Percentiles rank a stretch among this genome's conserved stretches.
Conservation (phyloP, 2,329 filamentous ascomycete genomes). For the Aureobasidium lini region DNA sequence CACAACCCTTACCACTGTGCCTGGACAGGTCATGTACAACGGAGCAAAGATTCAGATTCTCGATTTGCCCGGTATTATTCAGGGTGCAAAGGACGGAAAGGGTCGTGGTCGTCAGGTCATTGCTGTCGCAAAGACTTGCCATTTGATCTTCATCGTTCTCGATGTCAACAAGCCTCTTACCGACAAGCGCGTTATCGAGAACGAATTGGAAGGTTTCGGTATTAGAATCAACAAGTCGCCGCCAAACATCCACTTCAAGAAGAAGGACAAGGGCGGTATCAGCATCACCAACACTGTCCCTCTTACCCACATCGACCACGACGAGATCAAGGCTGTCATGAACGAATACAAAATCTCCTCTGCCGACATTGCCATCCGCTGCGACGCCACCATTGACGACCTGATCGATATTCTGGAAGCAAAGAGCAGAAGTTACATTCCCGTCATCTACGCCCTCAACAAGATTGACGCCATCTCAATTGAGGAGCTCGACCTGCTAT, state of each 20-base stretch:
- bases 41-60: conserved; percentile 95
- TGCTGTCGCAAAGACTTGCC: conserved; percentile 96
- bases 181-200: conserved; percentile 92
- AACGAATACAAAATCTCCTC: conserved; percentile 93
- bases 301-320: conserved; percentile 83
- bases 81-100: conserved; percentile 92
- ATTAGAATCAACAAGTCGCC: conserved; percentile 96
- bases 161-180: conserved; percentile 98
- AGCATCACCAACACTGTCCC: conserved; percentile 93
- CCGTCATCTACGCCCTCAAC: conserved; percentile 98
- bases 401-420: conserved; percentile 93
- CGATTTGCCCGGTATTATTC: conserved; percentile 96
- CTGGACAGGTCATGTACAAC: conserved; percentile 92
- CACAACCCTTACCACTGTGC: conserved; percentile 94
- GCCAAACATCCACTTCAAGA: conserved; percentile 98
- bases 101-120: conserved; percentile 94
- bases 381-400: conserved; percentile 95
- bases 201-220: conserved; percentile 91
- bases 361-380: conserved; percentile 94
- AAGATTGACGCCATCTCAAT: conserved; percentile 99
- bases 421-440: conserved; percentile 90
- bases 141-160: conserved; percentile 96
- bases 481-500: conserved; percentile 91
- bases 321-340: conserved; percentile 98
- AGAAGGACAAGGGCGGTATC: conserved; percentile 98